Base-by-base conservation (phyloP, 768 basidiomycete species). In the Neoboletus subvelutipes region DNA sequence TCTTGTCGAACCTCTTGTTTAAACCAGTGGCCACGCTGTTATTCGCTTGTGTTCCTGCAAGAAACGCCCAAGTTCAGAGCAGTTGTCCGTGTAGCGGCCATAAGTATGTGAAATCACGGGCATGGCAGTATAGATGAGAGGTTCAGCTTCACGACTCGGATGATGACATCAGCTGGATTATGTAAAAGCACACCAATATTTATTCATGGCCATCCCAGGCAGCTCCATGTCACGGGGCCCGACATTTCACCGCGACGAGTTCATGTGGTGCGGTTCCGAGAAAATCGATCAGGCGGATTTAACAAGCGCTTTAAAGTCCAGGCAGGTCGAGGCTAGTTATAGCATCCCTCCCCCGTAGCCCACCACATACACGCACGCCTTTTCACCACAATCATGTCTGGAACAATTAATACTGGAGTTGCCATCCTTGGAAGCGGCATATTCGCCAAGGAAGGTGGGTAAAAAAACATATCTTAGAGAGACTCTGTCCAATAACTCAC, bases 401-500 rank as follows among this genome's bases (percentile, higher is more conserved):
- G 64, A 48, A 58, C 71, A 56, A n/a, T 39, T 36, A 69, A 50
- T n/a, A 59, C 74, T 52, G 85, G 86, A 29, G 74, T 90, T 54
- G 92, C 92, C 26, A 82, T 94, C 64, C 82, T 94, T 45, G 91
- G 91, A 58, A 84, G 88, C 48, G 91, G 92, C 22, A 79, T 92
- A 55, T 91, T 91, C 62, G 87, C 86, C 52, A 85, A 78, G 63
- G 83, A 87, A 78, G 88, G 88, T 87, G 64, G 46, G 81, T 75
- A 24, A 40, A 22, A n/a, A 24, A 45, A 24, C 28, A 22, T 40
- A 50, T 17, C 34, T 41, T 42, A 39, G 50, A 57, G 39, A 43
- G 45, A 15, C 41, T 57, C 58, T 48, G 24, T 59, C 62, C 60
- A 60, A 54, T 55, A 51, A 60, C 60, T 70, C 58, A 66, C 60